A percentile compares a stretch with the other conserved stretches of the same genome.
Conservation (phyloP, 2,329 filamentous ascomycete species). For the Exophiala sideris region DNA sequence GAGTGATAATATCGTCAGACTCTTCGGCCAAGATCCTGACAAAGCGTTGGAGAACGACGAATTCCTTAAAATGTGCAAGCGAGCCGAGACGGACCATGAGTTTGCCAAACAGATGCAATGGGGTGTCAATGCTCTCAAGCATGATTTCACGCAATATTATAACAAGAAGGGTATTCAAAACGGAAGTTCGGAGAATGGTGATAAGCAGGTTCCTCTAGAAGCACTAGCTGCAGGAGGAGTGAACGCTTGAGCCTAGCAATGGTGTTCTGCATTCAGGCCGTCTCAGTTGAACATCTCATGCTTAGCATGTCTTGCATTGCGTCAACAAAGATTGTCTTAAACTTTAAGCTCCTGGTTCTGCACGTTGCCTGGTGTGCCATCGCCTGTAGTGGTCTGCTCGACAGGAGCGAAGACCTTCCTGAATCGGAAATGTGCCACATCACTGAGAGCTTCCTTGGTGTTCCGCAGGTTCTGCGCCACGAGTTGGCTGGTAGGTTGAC, state of each 20-base stretch:
- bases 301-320: background rate
- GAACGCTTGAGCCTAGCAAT: constrained; percentile 4
- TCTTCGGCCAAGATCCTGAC: constrained; percentile 36
- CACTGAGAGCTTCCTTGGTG: constrained; percentile 43
- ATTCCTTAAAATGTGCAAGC: constrained; percentile 36
- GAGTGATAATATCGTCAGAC: constrained; percentile 40
- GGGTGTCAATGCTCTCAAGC: constrained; percentile 9
- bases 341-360: constrained; percentile 1
- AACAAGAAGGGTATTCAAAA: background rate
- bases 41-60: constrained; percentile 36
- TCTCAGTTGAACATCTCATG: too few relatives aligned
- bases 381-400: constrained; percentile 9
- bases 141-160: constrained; percentile 25
- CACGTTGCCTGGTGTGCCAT: background rate
- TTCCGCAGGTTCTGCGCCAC: constrained; percentile 57
- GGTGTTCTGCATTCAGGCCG: too few relatives aligned
- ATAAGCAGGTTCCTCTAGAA: background rate
- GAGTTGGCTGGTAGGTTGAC: constrained; percentile 60
- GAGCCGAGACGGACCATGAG: constrained; percentile 33
- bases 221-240: constrained; percentile 3
- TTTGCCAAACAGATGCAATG: constrained; percentile 21
- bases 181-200: background rate
- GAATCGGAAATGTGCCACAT: constrained; percentile 44
- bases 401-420: constrained; percentile 46
- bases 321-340: background rate